Base-by-base conservation (phyloP, 495 filamentous ascomycete genomes). In the Choiromyces venosus region DNA sequence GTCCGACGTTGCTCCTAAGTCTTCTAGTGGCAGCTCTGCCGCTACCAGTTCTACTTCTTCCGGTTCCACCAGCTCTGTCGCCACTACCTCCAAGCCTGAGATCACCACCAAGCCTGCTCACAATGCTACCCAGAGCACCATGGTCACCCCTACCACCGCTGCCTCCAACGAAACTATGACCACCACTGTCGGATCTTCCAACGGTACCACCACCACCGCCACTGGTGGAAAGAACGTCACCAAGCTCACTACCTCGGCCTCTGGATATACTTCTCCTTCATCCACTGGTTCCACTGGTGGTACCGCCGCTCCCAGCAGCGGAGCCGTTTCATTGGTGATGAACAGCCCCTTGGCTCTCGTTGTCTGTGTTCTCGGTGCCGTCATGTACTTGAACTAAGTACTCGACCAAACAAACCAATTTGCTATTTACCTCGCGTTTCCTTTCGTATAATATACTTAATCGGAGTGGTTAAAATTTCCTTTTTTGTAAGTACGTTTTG, bases 311-410 rank as follows among this genome's bases (percentile, higher is more conserved):
- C 42, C 72, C 56, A 65, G 75, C 7, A 79, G 76, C 37, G 77
- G 72, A 46, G 72, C 68, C 4, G 71, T 72, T 21, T 44, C 77
- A 21, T 40, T 68, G 37, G 37, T 79, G 56, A 66, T 79, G 61
- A 78, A 74, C 68, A 79, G 77, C 64, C 77, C 77, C 35, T 68
- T 79, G 56, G 77, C 77, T 38, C 69, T 79, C 42, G 76, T 79
- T 25, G 77, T 78, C 29, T 79, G 77, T n/a, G 64, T 79, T 36
- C 69, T 79, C 35, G 77, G 72, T 71, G 77, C 74, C 6, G 72
- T 79, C 40, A 40, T 79, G 40, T 79, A 78, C 77, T 72, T 79
- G 72, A 79, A 79, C 77, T 79, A 79, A 61, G 25, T 29, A 61
- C n/a, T 9, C 46, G 14, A 29, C 25, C 52, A 61, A 29, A 9